phyloP scores from a whole-genome alignment of 345 rosid species.

The Citrus cavaleriei region DNA sequence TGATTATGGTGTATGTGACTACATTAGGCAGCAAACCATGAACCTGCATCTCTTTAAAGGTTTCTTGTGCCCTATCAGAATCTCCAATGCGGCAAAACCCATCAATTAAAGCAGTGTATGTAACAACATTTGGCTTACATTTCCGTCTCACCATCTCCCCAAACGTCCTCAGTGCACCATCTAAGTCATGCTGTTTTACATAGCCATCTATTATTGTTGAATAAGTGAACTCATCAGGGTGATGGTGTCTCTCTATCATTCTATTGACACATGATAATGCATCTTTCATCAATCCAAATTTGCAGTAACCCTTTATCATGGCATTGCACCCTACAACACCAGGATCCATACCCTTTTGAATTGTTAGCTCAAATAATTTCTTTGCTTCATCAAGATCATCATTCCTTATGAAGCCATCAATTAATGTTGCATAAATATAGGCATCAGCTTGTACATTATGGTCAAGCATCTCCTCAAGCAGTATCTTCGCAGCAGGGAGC shows the following conservation, averaged over 20 bases:
- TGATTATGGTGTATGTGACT: constrained; percentile 70
- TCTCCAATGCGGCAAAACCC: constrained; percentile 66
- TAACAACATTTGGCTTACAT: constrained; percentile 75
- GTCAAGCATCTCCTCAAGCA: constrained; percentile 75
- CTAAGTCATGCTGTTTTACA: constrained; percentile 67
- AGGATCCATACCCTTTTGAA: constrained; percentile 53
- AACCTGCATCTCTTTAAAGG: constrained; percentile 55
- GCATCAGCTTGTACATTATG: constrained; percentile 60
- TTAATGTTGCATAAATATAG: constrained; percentile 60
- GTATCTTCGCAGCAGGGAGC: constrained; percentile 55
- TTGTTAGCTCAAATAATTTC: constrained; percentile 45
- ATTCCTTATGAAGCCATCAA: constrained; percentile 72
- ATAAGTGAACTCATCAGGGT: constrained; percentile 74
- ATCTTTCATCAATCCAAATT: constrained; percentile 63
- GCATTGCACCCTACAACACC: constrained; percentile 68
- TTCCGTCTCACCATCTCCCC: constrained; percentile 56
- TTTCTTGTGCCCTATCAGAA: constrained; percentile 48
- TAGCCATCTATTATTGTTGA: constrained; percentile 78
- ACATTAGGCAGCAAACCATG: constrained; percentile 67
- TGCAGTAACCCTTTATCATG: constrained; percentile 90
- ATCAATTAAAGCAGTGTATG: constrained; percentile 68
- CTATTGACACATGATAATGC: constrained; percentile 47
- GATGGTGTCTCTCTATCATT: constrained; percentile 46
- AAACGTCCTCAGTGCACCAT: constrained; percentile 48
- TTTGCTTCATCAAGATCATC: constrained; percentile 61